phyloP scores from a whole-genome alignment of 2,329 filamentous ascomycete genomes.

The Arthrobotrys sphaeroides region DNA sequence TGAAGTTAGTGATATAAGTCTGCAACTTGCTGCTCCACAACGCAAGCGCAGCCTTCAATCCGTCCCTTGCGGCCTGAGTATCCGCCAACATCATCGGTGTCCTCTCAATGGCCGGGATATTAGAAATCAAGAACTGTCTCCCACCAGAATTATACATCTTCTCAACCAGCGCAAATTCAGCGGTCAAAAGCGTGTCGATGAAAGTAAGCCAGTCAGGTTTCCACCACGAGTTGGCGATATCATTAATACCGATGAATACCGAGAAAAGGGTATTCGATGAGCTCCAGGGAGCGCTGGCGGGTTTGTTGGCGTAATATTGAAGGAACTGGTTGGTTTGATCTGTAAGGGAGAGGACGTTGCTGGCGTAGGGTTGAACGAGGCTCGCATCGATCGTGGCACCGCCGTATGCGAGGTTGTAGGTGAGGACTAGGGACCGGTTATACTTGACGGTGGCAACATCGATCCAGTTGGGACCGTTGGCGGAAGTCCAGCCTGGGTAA shows the following conservation, averaged over 20 bases:
- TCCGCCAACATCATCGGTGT: constrained; percentile 44
- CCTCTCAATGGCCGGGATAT: constrained; percentile 61
- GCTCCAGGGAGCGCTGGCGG: constrained; percentile 61
- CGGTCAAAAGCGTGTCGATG: constrained; percentile 55
- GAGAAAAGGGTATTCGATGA: constrained; percentile 63
- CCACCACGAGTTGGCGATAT: constrained; percentile 66
- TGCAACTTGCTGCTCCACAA: constrained; percentile 42
- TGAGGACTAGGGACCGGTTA: constrained; percentile 64
- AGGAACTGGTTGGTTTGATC: constrained; percentile 66
- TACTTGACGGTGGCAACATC: constrained; percentile 65
- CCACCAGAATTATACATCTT: constrained; percentile 64
- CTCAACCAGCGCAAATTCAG: constrained; percentile 63
- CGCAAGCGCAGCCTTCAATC: constrained; percentile 29
- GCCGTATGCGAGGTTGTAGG: constrained; percentile 68
- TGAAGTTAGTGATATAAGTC: constrained; percentile 49
- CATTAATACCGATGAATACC: constrained; percentile 69
- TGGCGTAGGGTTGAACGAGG: constrained; percentile 66
- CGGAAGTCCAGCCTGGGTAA: constrained; percentile 66
- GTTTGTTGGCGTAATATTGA: constrained; percentile 62
- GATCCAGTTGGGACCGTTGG: constrained; percentile 67
- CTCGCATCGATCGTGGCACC: constrained; percentile 67
- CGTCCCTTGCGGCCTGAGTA: constrained; percentile 12
- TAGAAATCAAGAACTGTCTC: constrained; percentile 66
- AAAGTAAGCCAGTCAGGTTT: constrained; percentile 36
- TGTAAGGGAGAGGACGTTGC: constrained; percentile 65